phyloP scores from a whole-genome alignment of 2,329 filamentous ascomycete species.

The Leptographium radiaticola region DNA sequence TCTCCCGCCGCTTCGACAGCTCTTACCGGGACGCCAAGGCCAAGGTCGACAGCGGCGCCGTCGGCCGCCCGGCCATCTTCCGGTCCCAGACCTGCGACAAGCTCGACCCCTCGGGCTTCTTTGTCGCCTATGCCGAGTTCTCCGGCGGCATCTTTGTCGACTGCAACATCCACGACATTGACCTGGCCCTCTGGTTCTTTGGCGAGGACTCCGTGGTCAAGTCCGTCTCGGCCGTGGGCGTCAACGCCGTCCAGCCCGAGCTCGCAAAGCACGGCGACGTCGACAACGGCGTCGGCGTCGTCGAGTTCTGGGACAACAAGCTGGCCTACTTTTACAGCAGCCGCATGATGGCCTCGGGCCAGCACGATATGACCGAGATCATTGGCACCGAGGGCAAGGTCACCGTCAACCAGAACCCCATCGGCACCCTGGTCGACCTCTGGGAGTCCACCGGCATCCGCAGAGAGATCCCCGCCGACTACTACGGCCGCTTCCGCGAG shows the following conservation, averaged over 20 bases:
- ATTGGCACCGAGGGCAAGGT: constrained; percentile 3
- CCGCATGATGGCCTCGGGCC: constrained; percentile 4
- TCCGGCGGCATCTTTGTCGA: constrained; percentile 5
- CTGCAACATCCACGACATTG: constrained; percentile 6
- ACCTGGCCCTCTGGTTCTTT: constrained; percentile 3
- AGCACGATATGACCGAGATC: constrained; percentile 6
- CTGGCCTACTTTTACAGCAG: constrained; percentile 3
- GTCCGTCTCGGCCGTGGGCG: background rate
- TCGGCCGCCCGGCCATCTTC: background rate
- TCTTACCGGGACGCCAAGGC: constrained; percentile 3
- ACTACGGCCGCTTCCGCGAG: constrained; percentile 1
- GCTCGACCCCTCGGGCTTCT: constrained; percentile 1
- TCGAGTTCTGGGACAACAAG: constrained; percentile 3
- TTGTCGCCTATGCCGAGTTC: background rate
- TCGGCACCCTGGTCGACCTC: constrained; percentile 1
- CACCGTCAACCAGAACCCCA: constrained; percentile 1
- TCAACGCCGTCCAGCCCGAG: constrained; percentile 1
- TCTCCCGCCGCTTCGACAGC: constrained; percentile 3
- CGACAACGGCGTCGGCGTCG: constrained; percentile 4
- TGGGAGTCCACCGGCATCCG: background rate
- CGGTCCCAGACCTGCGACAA: constrained; percentile 5
- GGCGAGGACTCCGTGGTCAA: background rate
- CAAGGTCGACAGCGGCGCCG: background rate
- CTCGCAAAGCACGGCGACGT: background rate
- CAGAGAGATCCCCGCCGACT: background rate